Conservation (phyloP, 805 yeast species). For the Saccharomyces kudriavzevii region DNA sequence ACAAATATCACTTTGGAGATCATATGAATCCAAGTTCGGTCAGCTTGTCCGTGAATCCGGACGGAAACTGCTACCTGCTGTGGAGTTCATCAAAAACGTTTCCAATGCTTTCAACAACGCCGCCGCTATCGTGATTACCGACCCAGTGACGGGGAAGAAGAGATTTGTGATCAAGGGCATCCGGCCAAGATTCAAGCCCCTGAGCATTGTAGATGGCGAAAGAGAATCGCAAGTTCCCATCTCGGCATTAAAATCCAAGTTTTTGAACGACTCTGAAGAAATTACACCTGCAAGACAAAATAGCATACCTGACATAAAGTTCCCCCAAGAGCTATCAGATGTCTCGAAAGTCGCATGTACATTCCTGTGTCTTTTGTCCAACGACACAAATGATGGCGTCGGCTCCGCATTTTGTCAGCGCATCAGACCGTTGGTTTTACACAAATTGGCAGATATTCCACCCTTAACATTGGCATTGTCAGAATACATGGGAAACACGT, state of each 20-base stretch:
- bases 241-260: constrained; percentile 14
- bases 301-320: constrained; percentile 20
- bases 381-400: constrained; percentile 21
- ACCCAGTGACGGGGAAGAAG: constrained; percentile 54
- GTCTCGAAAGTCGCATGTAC: constrained; percentile 29
- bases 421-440: constrained; percentile 25
- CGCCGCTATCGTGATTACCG: constrained; percentile 83
- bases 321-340: constrained; percentile 26
- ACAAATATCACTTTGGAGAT: constrained; percentile 91
- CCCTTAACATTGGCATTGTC: constrained; percentile 25
- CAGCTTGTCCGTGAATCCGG: constrained; percentile 44
- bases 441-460: constrained; percentile 28
- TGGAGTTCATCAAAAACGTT: constrained; percentile 92
- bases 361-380: constrained; percentile 28
- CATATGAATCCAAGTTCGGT: constrained; percentile 83
- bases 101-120: constrained; percentile 81
- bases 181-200: constrained; percentile 67
- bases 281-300: constrained; percentile 20
- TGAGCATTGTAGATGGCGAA: constrained; percentile 40
- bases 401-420: constrained; percentile 24
- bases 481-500: constrained; percentile 28
- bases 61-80: constrained; percentile 76
- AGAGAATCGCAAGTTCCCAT: constrained; percentile 29
- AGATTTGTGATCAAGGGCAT: constrained; percentile 91
- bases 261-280: constrained; percentile 9